Conservation (phyloP, 1,139 yeast genomes). For the Suhomyces panamericanus region DNA sequence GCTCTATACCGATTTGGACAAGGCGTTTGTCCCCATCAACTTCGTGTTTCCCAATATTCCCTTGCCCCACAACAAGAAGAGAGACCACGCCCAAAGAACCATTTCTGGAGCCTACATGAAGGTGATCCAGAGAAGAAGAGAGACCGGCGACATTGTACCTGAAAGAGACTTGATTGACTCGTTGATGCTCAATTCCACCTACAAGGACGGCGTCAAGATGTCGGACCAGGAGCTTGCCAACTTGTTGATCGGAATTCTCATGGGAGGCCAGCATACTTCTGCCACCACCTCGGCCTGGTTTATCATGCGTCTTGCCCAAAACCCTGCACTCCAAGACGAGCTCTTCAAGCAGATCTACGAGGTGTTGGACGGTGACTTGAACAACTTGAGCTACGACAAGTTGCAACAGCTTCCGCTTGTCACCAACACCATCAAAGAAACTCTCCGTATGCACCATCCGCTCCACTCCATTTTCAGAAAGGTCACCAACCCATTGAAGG, state of each 20-base stretch:
- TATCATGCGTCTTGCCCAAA: slow-evolving; percentile 81
- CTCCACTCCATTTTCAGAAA: slow-evolving; percentile 93
- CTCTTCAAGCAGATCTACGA: slow-evolving; percentile 68
- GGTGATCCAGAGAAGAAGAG: slow-evolving; percentile 72
- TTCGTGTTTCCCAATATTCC: slow-evolving; percentile 94
- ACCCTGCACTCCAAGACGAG: slow-evolving; percentile 79
- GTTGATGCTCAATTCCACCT: slow-evolving; percentile 74
- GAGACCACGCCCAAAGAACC: slow-evolving; percentile 84
- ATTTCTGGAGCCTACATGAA: slow-evolving; percentile 79
- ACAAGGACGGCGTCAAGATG: slow-evolving; percentile 91
- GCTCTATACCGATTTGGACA: slow-evolving; percentile 85
- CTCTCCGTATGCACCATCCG: slow-evolving; percentile 93
- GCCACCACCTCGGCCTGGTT: slow-evolving; percentile 96
- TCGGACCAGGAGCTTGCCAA: slow-evolving; percentile 94
- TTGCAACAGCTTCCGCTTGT: slow-evolving; percentile 77
- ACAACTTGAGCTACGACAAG: slow-evolving; percentile 73
- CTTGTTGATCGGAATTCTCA: slow-evolving; percentile 85
- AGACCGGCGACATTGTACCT: slow-evolving; percentile 64
- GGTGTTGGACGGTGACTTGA: slow-evolving; percentile 52
- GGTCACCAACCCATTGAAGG: slow-evolving; percentile 73
- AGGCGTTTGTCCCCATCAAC: slow-evolving; percentile 93
- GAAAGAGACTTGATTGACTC: slow-evolving; percentile 88
- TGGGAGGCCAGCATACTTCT: slow-evolving; percentile 99
- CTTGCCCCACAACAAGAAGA: slow-evolving; percentile 73
- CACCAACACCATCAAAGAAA: slow-evolving; percentile 83